Evolutionary conservation across 2,329 filamentous ascomycete species (phyloP).

Genomic region (Paecilomyces niveus): DNA sequence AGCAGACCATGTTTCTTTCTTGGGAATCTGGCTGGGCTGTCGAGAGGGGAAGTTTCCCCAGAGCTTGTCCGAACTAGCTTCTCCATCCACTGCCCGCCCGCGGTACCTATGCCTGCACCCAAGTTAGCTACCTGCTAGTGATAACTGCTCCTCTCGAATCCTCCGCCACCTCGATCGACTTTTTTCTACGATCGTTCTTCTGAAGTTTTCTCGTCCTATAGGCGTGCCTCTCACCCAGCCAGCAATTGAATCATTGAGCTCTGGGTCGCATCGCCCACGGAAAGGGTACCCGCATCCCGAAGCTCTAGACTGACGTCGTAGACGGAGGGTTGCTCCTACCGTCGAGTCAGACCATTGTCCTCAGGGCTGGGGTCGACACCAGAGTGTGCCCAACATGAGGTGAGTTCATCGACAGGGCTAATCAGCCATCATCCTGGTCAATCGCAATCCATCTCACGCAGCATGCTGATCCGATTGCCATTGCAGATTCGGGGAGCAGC

Average conservation of each 20-base stretch:
- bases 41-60: too few relatives aligned
- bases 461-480: background rate
- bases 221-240: background rate
- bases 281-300: background rate
- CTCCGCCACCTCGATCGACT: background rate
- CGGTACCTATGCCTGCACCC: background rate
- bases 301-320: background rate
- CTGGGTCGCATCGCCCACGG: background rate
- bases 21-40: too few relatives aligned
- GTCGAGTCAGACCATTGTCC: background rate
- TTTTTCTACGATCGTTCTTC: background rate
- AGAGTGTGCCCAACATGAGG: background rate
- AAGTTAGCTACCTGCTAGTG: background rate
- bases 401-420: background rate
- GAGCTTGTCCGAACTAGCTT: background rate
- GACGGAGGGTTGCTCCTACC: background rate
- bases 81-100: background rate
- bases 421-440: background rate
- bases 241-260: background rate
- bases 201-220: background rate
- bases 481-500: slow-evolving; percentile 82
- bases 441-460: background rate
- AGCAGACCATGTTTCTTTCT: too few relatives aligned
- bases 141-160: background rate
- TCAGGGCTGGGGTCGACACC: background rate